Base-by-base conservation (phyloP, 1,284 basidiomycete species). In the Grifola frondosa region DNA sequence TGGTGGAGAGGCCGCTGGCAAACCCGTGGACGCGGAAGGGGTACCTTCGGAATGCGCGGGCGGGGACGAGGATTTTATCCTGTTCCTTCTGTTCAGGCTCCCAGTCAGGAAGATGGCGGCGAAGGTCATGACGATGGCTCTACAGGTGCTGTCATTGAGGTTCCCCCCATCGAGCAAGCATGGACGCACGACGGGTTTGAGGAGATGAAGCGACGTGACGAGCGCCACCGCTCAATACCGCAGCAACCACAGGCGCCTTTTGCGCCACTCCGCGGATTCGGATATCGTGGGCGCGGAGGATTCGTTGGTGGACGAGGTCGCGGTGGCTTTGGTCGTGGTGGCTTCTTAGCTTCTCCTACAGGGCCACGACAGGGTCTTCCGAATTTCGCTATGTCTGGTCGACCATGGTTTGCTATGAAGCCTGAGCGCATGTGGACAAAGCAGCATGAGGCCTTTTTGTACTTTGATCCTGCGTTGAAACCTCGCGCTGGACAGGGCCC, bases 121-220 rank as follows among this genome's bases (percentile, higher is more conserved):
- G 42, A 31, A n/a, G 50, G 25, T 16, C n/a, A 21, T 12, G 53
- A 51, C 19, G 49, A 42, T 15, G 44, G 42, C 3, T 21, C 36
- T 17, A 30, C 43, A 12, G 41, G 44, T 6, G 31, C 48, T 13
- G 44, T 52, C 46, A 50, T 59, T 30, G 71, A 76, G 4, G 54
- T 73, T 16, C 77, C 78, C 9, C 80, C 80, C 12, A 75, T 84
- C 35, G 84, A 89, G 48, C 75, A 74, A 34, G 62, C 76, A 4
- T 91, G 88, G 88, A 81, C 74, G 0, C 88, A 91, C 58, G 88
- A 90, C 59, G 87, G 88, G 3, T 91, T 84, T 51, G 88, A 91
- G 62, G 86, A 91, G 68, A 78, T 91, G 78, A 86, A 79, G 64
- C 74, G 73, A 42, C 75, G 75, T 52, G 87, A 90, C 45, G 84